Percentiles rank a stretch among this genome's conserved stretches.
Evolutionary conservation across 352 stramenopile species (phyloP).

Genomic region (Aphanomyces stellatus): DNA sequence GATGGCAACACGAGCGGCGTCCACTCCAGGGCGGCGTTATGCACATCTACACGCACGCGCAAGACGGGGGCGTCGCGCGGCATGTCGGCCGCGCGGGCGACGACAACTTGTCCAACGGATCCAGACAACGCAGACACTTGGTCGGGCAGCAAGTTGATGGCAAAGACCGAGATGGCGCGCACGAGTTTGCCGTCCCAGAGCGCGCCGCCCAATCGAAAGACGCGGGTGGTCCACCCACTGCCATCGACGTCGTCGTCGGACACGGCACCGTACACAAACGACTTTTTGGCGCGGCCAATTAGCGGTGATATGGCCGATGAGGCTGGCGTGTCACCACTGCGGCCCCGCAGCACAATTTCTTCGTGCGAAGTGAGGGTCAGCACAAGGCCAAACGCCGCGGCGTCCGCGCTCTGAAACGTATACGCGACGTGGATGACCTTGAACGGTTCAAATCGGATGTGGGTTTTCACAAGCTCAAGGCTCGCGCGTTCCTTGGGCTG

Average conservation of each 20-base stretch:
- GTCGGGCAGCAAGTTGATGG: background rate
- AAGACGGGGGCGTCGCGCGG: background rate
- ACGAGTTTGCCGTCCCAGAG: constrained; percentile 17
- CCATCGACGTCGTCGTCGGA: background rate
- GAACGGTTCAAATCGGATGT: background rate
- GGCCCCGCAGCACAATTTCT: background rate
- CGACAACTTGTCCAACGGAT: constrained; percentile 1
- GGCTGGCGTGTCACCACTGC: background rate
- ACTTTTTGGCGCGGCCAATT: background rate
- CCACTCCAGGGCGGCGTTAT: background rate
- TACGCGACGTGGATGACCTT: constrained; percentile 4
- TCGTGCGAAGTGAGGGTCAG: background rate
- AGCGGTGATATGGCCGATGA: constrained; percentile 7
- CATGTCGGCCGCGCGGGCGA: background rate
- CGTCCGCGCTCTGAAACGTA: background rate
- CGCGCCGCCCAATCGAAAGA: constrained; percentile 1
- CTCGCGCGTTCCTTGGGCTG: background rate
- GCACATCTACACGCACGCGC: background rate
- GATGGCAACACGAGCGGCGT: background rate
- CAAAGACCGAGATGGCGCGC: background rate
- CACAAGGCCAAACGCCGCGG: constrained; percentile 1
- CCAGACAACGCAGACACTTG: background rate
- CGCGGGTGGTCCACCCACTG: constrained; percentile 7
- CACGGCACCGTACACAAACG: background rate
- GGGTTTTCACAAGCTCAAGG: background rate